These are phyloP conservation scores for Artemisia tridentata DNA, from an alignment of 129 eudicot species.

Conservation along the genomic window DNA sequence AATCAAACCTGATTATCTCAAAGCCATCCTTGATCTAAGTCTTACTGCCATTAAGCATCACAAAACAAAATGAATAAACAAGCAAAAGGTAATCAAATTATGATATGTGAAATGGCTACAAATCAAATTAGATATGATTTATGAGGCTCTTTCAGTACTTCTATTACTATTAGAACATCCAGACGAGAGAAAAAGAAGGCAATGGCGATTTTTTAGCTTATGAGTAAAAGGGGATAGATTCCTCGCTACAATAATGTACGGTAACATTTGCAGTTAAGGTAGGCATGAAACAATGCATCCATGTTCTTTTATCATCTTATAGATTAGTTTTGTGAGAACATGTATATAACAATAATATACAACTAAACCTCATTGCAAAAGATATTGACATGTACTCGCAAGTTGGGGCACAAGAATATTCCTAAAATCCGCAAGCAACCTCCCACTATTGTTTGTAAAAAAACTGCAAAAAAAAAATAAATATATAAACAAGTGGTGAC, in stretches of 20 bases:
- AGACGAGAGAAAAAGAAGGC: conserved; percentile 81
- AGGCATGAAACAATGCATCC: conserved; percentile 3
- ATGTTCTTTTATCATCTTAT: background rate
- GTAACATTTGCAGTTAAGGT: conserved; percentile 15
- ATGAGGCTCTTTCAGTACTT: conserved; percentile 60
- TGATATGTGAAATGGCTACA: conserved; percentile 8
- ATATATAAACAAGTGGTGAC: background rate
- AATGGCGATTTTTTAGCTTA: conserved; percentile 49
- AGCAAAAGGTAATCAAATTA: background rate
- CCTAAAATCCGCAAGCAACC: conserved; percentile 7
- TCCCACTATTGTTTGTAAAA: conserved; percentile 8
- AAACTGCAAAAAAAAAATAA: background rate
- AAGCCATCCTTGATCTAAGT: conserved; percentile 44
- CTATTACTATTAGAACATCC: conserved; percentile 52
- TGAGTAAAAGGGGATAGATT: conserved; percentile 63
- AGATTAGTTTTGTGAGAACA: conserved; percentile 14
- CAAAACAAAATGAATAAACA: conserved; percentile 11
- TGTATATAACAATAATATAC: conserved; percentile 15
- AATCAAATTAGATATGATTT: conserved; percentile 69
- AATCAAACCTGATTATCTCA: conserved; percentile 68
- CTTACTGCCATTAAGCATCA: conserved; percentile 24
- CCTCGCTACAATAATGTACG: conserved; percentile 22
- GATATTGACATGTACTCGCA: background rate
- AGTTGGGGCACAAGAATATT: conserved; percentile 2
- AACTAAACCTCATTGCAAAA: conserved; percentile 22